These are phyloP conservation scores for Cicer pinnatifidum DNA, from an alignment of 306 rosid genomes.

Conservation along the genomic window DNA sequence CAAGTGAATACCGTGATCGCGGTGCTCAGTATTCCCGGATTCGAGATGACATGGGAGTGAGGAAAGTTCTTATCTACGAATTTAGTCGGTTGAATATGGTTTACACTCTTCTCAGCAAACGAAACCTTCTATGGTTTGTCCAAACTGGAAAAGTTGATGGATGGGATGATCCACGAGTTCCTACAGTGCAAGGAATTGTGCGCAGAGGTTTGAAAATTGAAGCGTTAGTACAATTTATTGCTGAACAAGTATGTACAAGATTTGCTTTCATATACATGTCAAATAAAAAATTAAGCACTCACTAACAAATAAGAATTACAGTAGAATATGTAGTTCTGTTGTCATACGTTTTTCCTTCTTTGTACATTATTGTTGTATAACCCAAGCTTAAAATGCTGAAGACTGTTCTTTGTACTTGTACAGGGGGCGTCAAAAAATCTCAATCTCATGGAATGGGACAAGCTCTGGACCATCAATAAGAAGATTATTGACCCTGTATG, in stretches of 20 bases:
- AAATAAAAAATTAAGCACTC: constrained; percentile 24
- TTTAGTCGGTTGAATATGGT: constrained; percentile 92
- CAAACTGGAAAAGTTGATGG: constrained; percentile 90
- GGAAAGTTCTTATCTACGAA: constrained; percentile 76
- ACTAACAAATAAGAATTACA: constrained; percentile 25
- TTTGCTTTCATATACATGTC: constrained; percentile 23
- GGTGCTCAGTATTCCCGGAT: constrained; percentile 80
- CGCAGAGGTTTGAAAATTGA: constrained; percentile 90
- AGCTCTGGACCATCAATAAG: constrained; percentile 91
- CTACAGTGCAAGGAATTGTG: constrained; percentile 94
- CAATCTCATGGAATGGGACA: constrained; percentile 99
- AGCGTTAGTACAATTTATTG: constrained; percentile 83
- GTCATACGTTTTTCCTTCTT: background rate
- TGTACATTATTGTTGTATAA: constrained; percentile 15
- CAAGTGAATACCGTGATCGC: constrained; percentile 96
- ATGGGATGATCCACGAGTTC: constrained; percentile 96
- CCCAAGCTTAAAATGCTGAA: constrained; percentile 27
- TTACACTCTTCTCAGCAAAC: constrained; percentile 94
- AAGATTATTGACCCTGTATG: constrained; percentile 96
- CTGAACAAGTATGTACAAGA: constrained; percentile 71
- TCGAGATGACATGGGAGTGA: constrained; percentile 82
- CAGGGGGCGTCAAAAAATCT: constrained; percentile 96
- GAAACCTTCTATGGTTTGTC: constrained; percentile 95
- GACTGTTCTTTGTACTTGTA: constrained; percentile 37
- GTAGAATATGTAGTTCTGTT: background rate